Evolutionary conservation across 768 basidiomycete species (phyloP).

Genomic region (Lentinula aciculospora): DNA sequence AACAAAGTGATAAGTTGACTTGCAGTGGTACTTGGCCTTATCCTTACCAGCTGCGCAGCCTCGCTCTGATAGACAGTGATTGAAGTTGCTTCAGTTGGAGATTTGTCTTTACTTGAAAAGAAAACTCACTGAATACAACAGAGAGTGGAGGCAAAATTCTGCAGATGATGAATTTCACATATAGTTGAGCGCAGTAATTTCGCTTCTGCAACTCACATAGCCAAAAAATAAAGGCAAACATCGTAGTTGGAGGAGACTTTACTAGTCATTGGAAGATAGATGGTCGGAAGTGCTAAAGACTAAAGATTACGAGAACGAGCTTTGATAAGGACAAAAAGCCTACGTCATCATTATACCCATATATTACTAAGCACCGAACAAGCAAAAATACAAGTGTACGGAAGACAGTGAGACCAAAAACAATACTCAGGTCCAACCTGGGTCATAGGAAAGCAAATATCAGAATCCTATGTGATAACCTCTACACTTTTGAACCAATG

Average conservation of each 20-base stretch:
- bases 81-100: background rate
- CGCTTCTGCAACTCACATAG: constrained; percentile 17
- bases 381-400: background rate
- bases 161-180: too few species aligned
- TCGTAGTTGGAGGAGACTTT: constrained; percentile 22
- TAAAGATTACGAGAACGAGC: background rate
- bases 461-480: constrained; percentile 4
- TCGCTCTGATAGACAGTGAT: constrained; percentile 13
- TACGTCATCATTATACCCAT: background rate
- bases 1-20: background rate
- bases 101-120: background rate
- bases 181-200: background rate
- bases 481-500: constrained; percentile 2
- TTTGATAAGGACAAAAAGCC: background rate
- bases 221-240: constrained; percentile 31
- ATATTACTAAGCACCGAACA: background rate
- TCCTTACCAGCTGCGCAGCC: constrained; percentile 18
- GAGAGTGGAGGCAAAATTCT: constrained; percentile 21
- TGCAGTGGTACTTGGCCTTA: background rate
- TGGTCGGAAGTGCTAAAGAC: background rate
- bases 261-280: constrained; percentile 13
- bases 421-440: too few species aligned
- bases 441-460: background rate
- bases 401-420: too few species aligned
- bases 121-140: constrained; percentile 21